phyloP scores from a whole-genome alignment of 2,329 filamentous ascomycete genomes.

The Anthostomella pinea region DNA sequence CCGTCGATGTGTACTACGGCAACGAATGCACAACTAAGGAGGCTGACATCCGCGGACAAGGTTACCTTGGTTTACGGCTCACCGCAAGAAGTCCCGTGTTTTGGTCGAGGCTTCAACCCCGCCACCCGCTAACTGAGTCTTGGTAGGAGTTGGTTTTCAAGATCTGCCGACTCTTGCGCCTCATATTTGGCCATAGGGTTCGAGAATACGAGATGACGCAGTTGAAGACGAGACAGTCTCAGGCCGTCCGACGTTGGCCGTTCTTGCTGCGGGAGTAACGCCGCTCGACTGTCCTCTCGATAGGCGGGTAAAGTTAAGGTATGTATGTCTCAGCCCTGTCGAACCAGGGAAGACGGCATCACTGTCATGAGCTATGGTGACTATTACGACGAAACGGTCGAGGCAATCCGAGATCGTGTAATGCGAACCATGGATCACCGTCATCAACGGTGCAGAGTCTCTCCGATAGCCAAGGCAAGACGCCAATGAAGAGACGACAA shows the following conservation, averaged over 20 bases:
- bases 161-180: not conserved
- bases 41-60: not conserved
- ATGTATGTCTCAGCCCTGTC: conserved; percentile 25
- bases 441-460: too few relatives aligned
- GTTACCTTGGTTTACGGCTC: too few relatives aligned
- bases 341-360: conserved; percentile 11
- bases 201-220: conserved; percentile 8
- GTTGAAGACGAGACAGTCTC: not conserved
- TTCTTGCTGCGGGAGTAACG: conserved; percentile 1
- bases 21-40: not conserved
- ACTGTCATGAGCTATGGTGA: too few relatives aligned
- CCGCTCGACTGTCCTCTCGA: conserved; percentile 2
- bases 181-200: conserved; percentile 3
- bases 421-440: too few relatives aligned
- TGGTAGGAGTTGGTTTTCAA: not conserved
- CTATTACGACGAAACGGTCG: too few relatives aligned
- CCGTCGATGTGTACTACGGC: too few relatives aligned
- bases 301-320: conserved; percentile 4
- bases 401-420: too few relatives aligned
- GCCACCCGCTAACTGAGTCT: not conserved
- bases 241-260: not conserved
- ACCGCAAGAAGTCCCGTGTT: too few relatives aligned
- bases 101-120: too few relatives aligned
- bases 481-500: too few relatives aligned
- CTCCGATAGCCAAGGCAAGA: too few relatives aligned